Base-by-base conservation (phyloP, 805 yeast species). In the Wickerhamomyces ciferrii region DNA sequence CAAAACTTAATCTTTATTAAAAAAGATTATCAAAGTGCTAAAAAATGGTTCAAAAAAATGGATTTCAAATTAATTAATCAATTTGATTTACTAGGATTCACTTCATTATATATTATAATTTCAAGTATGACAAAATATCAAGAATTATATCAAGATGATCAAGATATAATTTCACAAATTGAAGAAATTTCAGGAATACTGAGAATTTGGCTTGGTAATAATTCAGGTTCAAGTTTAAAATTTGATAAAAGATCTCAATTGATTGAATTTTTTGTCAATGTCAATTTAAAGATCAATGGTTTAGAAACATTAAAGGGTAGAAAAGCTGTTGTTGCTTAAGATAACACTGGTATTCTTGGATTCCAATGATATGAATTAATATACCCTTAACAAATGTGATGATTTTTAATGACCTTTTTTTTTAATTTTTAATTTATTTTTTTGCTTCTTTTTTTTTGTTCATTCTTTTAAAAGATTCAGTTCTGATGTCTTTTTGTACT, bases 171-270 rank as follows among this genome's bases (percentile, higher is more conserved):
- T n/a, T 47, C 49, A 17, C 56, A 53, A 39, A 46, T 65, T 27
- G 70, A 66, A 45, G 61, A 59, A 35, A 50, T 66, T 15, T 53
- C 60, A 8, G 67, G 65, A 11, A 49, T 53, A 13, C 41, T 67
- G 20, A 60, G 72, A 53, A 60, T 67, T 2, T 66, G 71, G 71
- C 43, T 64, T 24, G 70, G 70, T 29, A 58, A 61, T 25, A 49
- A 59, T 19, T 49, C 52, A 24, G 67, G 65, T n/a, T 49, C 61
- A 14, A 48, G 50, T 9, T 41, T 66, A 35, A 53, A 49, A 31
- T 57, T 63, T 43, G 55, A 57, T 19, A 54, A 55, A 44, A 63
- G 68, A 54, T 58, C 67, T 3, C 50, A 54, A 42, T 46, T 66
- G 46, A 61, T 66, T 45, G 67, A 65, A 47, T 63, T 51, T 47